Evolutionary conservation across 306 rosid species (phyloP), one percentile per base, ranked within the genome.

Genomic region (Ziziphus jujuba): DNA sequence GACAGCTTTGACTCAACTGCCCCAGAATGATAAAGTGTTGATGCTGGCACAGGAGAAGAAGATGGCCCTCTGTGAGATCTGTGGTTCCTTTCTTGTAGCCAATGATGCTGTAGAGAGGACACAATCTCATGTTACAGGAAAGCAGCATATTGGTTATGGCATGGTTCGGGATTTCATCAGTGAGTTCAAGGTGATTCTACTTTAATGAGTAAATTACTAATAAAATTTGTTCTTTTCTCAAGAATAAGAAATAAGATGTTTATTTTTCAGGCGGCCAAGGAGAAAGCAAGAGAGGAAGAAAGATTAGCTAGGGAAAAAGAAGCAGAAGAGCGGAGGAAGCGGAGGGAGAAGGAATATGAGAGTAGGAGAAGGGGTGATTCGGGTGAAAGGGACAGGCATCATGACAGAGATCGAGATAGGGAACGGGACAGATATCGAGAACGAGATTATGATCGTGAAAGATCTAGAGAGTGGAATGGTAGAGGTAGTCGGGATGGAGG

Each of bases 91-190:
- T 84, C 99, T 95, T 52, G 88, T 95, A 53, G 99, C 96, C 70
- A 95, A 95, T 79, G 99, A 95, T 90, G 99, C 97, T 64, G 91
- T 83, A 47, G 99, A 95, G 84, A 87, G 99, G 84, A 85, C 91
- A 38, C 99, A 95, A 62, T 95, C 99, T 76, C 99, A 95, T 71
- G 79, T 95, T 65, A 85, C 96, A 13, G 99, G 99, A 74, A 95
- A 95, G 84, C 99, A 95, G 77, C 99, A 95, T 73, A 91, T 95
- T 80, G 99, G 99, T 40, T 95, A 90, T 87, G 99, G 99, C 65
- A 88, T 95, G 97, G 96, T 95, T 77, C 87, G 99, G 5, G 97
- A 95, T 72, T 95, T 95, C 80, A 87, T 95, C 52, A 44, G 73
- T 7, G 97, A 90, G 85, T 77, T 66, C 82, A 90, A 95, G 96